Evolutionary conservation across 345 rosid genomes (phyloP).

Genomic region (Aegle marmelos): DNA sequence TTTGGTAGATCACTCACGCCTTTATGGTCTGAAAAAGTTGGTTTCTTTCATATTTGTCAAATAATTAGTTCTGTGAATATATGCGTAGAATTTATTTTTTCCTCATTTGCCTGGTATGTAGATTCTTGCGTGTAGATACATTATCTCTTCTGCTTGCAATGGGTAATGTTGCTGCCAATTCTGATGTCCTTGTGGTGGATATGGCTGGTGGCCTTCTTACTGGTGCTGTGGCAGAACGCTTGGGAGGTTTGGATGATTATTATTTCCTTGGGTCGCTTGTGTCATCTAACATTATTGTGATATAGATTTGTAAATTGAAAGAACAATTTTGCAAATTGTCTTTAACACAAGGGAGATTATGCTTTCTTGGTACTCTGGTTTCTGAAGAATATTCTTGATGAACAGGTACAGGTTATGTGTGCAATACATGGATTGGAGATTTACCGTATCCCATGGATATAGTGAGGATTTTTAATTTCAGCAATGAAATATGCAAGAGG

Average conservation of each 20-base stretch:
- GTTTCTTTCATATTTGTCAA: neutral
- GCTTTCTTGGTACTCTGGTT: neutral
- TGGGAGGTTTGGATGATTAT: constrained; percentile 58
- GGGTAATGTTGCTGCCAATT: constrained; percentile 74
- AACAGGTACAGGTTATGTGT: constrained; percentile 75
- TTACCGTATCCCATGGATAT: constrained; percentile 66
- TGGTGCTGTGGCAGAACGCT: constrained; percentile 92
- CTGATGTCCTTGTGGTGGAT: constrained; percentile 86
- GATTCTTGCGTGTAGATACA: constrained; percentile 76
- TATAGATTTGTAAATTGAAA: neutral
- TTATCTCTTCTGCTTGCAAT: constrained; percentile 80
- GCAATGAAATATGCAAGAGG: constrained; percentile 69
- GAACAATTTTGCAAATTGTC: neutral
- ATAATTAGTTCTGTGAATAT: neutral
- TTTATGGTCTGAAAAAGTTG: neutral
- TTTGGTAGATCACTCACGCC: neutral
- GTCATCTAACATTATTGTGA: neutral
- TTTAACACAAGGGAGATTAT: neutral
- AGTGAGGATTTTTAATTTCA: constrained; percentile 83
- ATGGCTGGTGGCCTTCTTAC: constrained; percentile 91
- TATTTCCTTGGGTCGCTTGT: neutral
- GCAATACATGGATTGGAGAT: constrained; percentile 57
- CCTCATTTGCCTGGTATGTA: constrained; percentile 27
- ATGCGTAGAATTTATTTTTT: neutral
- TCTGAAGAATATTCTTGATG: constrained; percentile 16